Conservation (phyloP, 352 stramenopile genomes). For the Elongisporangium senticosum region DNA sequence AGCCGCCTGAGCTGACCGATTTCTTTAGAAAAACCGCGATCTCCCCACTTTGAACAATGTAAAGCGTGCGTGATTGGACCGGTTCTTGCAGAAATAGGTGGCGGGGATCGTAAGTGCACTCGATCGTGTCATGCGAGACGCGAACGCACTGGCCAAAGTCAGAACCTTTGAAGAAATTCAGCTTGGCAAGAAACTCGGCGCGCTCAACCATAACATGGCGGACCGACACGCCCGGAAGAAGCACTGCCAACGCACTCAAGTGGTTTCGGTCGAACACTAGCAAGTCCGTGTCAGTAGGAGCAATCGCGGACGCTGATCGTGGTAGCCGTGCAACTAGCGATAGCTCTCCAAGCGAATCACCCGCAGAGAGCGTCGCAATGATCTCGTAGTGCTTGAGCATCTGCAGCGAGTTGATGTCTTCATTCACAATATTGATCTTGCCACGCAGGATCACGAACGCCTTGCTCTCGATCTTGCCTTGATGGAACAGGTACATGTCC, state of each 20-base stretch:
- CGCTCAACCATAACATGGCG: slow-evolving; percentile 70
- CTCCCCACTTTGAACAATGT: slow-evolving; percentile 66
- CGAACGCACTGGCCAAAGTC: slow-evolving; percentile 75
- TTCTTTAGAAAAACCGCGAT: slow-evolving; percentile 55
- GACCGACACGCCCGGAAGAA: slow-evolving; percentile 51
- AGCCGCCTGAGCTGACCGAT: slow-evolving; percentile 11
- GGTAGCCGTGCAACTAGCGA: slow-evolving; percentile 65
- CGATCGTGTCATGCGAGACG: slow-evolving; percentile 60
- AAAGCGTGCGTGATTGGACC: slow-evolving; percentile 41
- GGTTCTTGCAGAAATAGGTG: slow-evolving; percentile 60
- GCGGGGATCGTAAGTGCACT: slow-evolving; percentile 44
- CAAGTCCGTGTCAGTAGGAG: slow-evolving; percentile 56
- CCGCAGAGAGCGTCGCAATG: slow-evolving; percentile 56
- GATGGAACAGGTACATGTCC: slow-evolving; percentile 53
- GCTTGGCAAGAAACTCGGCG: slow-evolving; percentile 49
- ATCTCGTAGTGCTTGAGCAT: slow-evolving; percentile 48
- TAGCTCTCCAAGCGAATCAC: slow-evolving; percentile 69
- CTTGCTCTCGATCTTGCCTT: slow-evolving; percentile 69
- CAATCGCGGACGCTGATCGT: slow-evolving; percentile 60
- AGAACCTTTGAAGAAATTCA: slow-evolving; percentile 50
- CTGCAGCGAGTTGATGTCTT: slow-evolving; percentile 38
- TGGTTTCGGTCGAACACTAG: slow-evolving; percentile 68
- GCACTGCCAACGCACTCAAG: slow-evolving; percentile 25
- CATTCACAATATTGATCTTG: slow-evolving; percentile 76
- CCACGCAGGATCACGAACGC: slow-evolving; percentile 74